phyloP scores from a whole-genome alignment of 192 early-diverging fungal genomes.

The Entophlyctis luteolus region DNA sequence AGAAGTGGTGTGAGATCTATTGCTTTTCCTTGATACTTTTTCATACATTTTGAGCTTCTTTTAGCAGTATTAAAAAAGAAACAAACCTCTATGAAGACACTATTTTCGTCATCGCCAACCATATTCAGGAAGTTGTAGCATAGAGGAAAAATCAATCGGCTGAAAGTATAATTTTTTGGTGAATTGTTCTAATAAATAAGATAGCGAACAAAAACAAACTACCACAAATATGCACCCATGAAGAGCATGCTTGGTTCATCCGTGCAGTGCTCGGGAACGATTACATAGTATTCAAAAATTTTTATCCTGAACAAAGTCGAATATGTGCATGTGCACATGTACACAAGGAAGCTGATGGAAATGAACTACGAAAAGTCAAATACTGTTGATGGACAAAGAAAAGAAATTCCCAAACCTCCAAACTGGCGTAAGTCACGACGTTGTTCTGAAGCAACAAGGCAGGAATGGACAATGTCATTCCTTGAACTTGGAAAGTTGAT shows the following conservation, averaged over 20 bases:
- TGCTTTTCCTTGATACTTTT: conserved; percentile 52
- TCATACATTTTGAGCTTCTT: no score
- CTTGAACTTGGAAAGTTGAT: conserved; percentile 72
- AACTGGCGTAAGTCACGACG: conserved; percentile 31
- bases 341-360: conserved; percentile 71
- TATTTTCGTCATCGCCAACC: conserved; percentile 41
- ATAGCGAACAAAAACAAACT: conserved; percentile 9
- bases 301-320: conserved; percentile 85
- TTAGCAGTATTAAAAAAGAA: neutral
- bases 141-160: conserved; percentile 66
- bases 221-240: conserved; percentile 89
- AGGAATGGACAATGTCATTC: conserved; percentile 65
- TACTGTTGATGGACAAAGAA: neutral
- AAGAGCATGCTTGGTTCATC: conserved; percentile 88
- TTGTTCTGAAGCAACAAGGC: conserved; percentile 48
- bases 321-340: conserved; percentile 92
- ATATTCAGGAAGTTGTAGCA: conserved; percentile 93
- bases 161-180: neutral
- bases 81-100: conserved; percentile 48
- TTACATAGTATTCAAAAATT: conserved; percentile 80
- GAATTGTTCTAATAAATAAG: neutral
- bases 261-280: conserved; percentile 91
- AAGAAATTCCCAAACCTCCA: conserved; percentile 40
- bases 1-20: conserved; percentile 88
- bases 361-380: conserved; percentile 48